These are phyloP conservation scores for Aspergillus sclerotioniger DNA, from an alignment of 495 filamentous ascomycete species.

Conservation along the genomic window DNA sequence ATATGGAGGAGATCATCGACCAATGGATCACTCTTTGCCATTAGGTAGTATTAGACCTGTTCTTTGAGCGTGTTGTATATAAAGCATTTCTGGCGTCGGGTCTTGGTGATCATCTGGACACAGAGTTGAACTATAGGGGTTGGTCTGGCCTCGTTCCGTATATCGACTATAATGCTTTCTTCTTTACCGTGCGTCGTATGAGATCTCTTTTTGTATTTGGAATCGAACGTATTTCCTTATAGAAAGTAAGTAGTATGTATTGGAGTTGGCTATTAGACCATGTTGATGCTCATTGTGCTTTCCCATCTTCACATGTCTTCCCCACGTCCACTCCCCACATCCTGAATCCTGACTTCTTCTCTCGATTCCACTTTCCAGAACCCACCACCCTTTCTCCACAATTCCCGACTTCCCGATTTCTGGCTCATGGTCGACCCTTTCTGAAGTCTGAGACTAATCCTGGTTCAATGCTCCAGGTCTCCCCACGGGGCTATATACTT, in stretches of 20 bases:
- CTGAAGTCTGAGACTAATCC: too few species aligned
- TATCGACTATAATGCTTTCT: not conserved
- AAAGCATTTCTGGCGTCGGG: not conserved
- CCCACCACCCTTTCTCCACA: not conserved
- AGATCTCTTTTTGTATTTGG: not conserved
- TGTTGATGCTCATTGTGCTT: too few species aligned
- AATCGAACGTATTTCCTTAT: too few species aligned
- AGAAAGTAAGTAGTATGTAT: too few species aligned
- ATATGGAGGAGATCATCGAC: constrained; percentile 48
- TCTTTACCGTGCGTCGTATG: too few species aligned
- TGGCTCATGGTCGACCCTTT: not conserved
- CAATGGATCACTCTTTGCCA: constrained; percentile 48
- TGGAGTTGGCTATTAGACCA: too few species aligned
- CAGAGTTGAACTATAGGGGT: not conserved
- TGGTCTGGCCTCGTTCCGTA: not conserved
- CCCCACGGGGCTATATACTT: too few species aligned
- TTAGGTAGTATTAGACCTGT: constrained; percentile 16
- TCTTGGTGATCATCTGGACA: not conserved
- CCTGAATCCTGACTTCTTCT: not conserved
- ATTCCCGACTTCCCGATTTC: not conserved
- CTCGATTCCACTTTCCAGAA: not conserved
- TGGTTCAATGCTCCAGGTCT: too few species aligned
- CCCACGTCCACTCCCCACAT: not conserved
- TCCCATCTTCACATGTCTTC: too few species aligned
- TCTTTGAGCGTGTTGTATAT: not conserved